phyloP scores from a whole-genome alignment of 2,329 filamentous ascomycete genomes.

The Fusarium sp. region DNA sequence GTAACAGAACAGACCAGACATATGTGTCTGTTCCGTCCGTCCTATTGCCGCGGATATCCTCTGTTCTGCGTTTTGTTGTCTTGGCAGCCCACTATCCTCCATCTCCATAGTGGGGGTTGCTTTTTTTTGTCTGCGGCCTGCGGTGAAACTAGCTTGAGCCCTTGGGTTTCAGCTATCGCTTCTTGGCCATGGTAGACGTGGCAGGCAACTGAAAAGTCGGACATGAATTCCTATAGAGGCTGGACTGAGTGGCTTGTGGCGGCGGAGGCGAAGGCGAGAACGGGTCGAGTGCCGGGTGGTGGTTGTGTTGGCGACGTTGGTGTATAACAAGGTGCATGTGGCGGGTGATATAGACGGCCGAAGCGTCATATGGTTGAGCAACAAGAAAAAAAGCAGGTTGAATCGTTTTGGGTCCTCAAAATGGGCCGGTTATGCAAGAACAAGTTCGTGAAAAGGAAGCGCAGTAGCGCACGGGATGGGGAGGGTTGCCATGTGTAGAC shows the following conservation, averaged over 20 bases:
- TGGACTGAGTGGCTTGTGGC: neutral
- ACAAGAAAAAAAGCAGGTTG: neutral
- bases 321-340: neutral
- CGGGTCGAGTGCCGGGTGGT: neutral
- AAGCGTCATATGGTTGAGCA: neutral
- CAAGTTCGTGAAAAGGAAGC: constrained; percentile 1
- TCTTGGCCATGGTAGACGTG: constrained; percentile 11
- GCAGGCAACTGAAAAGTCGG: constrained; percentile 19
- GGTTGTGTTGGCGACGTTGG: neutral
- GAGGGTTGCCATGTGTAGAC: constrained; percentile 14
- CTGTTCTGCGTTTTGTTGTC: constrained; percentile 7
- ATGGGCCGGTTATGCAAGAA: neutral
- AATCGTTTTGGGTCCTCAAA: neutral
- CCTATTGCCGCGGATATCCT: neutral
- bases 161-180: constrained; percentile 29
- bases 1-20: neutral
- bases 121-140: constrained; percentile 1
- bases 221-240: neutral
- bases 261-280: neutral
- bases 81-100: constrained; percentile 13
- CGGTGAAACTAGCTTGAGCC: constrained; percentile 11
- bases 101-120: neutral
- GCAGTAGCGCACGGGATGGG: constrained; percentile 1
- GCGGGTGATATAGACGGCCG: neutral
- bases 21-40: neutral